These are phyloP conservation scores for Metrosideros polymorpha DNA, from an alignment of 441 rosid species.

Conservation along the genomic window DNA sequence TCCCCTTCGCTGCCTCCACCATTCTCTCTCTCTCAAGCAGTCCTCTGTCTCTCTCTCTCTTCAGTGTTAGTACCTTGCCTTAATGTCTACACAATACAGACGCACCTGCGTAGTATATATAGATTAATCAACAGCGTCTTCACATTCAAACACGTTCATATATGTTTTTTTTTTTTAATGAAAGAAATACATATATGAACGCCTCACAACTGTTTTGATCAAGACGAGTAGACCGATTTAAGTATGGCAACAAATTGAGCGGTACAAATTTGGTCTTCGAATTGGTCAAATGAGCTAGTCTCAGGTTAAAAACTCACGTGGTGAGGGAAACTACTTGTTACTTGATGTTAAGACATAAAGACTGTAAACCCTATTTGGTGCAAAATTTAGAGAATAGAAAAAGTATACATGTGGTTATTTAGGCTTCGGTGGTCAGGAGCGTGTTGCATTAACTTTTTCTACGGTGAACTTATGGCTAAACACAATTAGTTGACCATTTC, in stretches of 20 bases:
- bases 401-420: background rate
- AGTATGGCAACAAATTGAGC: background rate
- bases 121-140: background rate
- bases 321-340: background rate
- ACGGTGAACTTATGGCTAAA: background rate
- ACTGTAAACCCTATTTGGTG: background rate
- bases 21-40: background rate
- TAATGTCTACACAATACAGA: background rate
- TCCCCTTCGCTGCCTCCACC: constrained; percentile 24
- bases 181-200: too few species aligned
- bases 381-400: background rate
- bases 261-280: background rate
- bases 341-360: background rate
- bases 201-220: background rate
- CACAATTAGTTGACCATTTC: background rate
- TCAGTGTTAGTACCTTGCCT: background rate
- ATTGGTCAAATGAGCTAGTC: background rate
- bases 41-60: background rate
- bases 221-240: background rate
- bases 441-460: background rate
- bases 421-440: background rate
- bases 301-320: background rate
- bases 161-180: too few species aligned
- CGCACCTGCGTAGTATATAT: background rate
- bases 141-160: background rate